Base-by-base conservation (phyloP, 1,284 basidiomycete genomes). In the Cutaneotrichosporon cutaneum region DNA sequence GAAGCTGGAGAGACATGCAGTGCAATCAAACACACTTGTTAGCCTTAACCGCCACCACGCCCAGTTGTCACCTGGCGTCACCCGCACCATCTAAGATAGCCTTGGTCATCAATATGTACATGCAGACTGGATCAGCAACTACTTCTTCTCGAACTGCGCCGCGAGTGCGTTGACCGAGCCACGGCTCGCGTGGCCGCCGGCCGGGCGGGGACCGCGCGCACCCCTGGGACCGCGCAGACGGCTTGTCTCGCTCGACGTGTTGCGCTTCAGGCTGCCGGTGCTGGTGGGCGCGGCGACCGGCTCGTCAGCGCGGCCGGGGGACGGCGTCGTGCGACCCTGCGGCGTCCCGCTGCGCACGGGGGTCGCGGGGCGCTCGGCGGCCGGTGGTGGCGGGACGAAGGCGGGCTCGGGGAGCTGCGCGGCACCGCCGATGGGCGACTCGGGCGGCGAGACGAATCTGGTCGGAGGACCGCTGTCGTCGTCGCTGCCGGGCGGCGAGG, bases 201-300 rank as follows among this genome's bases (percentile, higher is more conserved):
- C 66, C 9, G 70, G 70, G 50, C 74, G 59, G 3, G 75, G 77
- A 3, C 75, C 75, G 50, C 75, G 61, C 4, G 75, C 74, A 11
- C 72, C 75, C 53, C 74, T 61, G 4, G 76, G 76, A 9, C 76
- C 76, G 39, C 75, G 65, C 3, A 78, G 64, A 16, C 73, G 56
- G 4, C 82, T 76, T 6, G 82, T 81, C 60, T 84, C 84, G 39
- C 76, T 77, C 4, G 84, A 83, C 22, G 77, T 76, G 59, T 81
- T 77, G 62, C 84, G 62, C 62, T 75, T 79, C 64, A 82, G 69
- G 39, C 39, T 42, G 18, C 79, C 76, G 1, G 78, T 67, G 35
- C 70, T 77, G 42, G 63, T 68, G 11, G 30, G 21, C 8, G 13
- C 39, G n/a, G 55, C 61, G 30, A 72, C 47, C 2, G 64, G 56